Conservation (phyloP, 768 basidiomycete species). For the Tricholoma hemisulphureum region DNA sequence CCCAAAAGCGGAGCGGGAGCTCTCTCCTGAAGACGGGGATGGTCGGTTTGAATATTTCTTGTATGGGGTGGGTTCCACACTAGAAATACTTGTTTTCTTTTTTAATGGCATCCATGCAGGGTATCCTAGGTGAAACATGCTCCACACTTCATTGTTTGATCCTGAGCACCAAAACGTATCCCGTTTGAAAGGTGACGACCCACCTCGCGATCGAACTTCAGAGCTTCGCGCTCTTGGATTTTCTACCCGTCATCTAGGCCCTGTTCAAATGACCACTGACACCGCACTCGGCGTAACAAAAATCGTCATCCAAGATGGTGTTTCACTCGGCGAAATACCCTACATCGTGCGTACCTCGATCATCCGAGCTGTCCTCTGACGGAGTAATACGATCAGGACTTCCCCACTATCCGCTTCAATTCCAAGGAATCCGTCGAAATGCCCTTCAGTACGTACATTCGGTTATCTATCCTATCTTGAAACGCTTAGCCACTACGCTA, state of each 20-base stretch:
- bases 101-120: constrained; percentile 34
- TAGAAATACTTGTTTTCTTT: neutral
- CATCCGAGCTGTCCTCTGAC: neutral
- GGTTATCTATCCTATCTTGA: neutral
- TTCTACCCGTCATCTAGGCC: constrained; percentile 79
- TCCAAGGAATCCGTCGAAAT: constrained; percentile 91
- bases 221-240: constrained; percentile 88
- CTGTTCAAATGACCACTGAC: constrained; percentile 98
- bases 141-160: neutral
- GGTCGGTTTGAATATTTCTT: constrained; percentile 83
- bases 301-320: constrained; percentile 73
- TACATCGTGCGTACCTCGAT: constrained; percentile 53
- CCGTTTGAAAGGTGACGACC: constrained; percentile 75
- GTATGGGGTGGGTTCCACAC: constrained; percentile 64
- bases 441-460: constrained; percentile 78
- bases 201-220: constrained; percentile 88
- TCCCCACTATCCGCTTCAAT: constrained; percentile 88
- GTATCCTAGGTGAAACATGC: constrained; percentile 52
- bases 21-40: constrained; percentile 76
- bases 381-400: constrained; percentile 51
- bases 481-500: constrained; percentile 13
- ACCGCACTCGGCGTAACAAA: constrained; percentile 93
- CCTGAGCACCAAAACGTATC: no score
- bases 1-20: constrained; percentile 70
- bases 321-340: constrained; percentile 67